Evolutionary conservation across 2,329 filamentous ascomycete genomes (phyloP).

Genomic region (Apiospora pterosperma): DNA sequence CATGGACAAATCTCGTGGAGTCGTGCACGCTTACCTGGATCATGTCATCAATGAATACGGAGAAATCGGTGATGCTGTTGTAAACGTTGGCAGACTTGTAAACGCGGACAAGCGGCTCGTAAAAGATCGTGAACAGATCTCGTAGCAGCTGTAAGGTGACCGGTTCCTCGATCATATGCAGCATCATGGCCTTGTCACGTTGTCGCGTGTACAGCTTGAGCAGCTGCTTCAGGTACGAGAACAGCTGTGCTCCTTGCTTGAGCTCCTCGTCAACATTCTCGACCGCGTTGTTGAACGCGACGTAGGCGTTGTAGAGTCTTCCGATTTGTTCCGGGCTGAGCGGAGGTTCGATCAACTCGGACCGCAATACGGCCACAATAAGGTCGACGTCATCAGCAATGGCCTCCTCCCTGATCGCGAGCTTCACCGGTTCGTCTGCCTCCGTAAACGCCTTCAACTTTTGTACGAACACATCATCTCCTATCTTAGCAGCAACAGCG

Average conservation of each 20-base stretch:
- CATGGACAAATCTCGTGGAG: constrained; percentile 11
- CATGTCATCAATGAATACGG: constrained; percentile 87
- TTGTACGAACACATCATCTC: constrained; percentile 72
- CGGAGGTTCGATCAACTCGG: constrained; percentile 69
- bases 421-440: constrained; percentile 71
- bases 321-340: constrained; percentile 74
- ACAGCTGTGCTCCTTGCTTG: constrained; percentile 84
- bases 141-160: constrained; percentile 96
- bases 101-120: constrained; percentile 92
- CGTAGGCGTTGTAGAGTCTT: constrained; percentile 88
- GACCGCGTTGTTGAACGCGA: constrained; percentile 92
- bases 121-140: constrained; percentile 97
- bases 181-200: constrained; percentile 96
- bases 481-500: constrained; percentile 69
- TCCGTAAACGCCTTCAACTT: constrained; percentile 82
- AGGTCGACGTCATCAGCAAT: constrained; percentile 73
- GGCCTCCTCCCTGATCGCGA: constrained; percentile 70
- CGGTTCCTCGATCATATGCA: constrained; percentile 90
- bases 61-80: constrained; percentile 95
- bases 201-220: constrained; percentile 89
- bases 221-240: constrained; percentile 91
- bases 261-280: constrained; percentile 88
- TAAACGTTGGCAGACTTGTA: constrained; percentile 99
- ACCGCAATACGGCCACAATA: constrained; percentile 79
- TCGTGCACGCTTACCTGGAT: constrained; percentile 60